These are phyloP conservation scores for Lachancea meyersii DNA, from an alignment of 805 yeast genomes.

Conservation along the genomic window DNA sequence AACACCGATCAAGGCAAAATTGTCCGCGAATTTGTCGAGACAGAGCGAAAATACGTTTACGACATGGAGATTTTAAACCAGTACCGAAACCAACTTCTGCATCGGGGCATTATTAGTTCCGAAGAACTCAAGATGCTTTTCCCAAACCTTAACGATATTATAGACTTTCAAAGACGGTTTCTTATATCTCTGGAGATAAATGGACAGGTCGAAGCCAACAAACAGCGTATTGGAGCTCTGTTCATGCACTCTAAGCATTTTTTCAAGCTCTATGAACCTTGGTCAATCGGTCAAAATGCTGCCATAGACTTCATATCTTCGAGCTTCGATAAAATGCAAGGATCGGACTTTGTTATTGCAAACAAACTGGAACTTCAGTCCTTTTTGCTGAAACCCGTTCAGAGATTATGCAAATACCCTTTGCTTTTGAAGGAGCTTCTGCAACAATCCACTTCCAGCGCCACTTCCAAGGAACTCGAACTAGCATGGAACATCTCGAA, in stretches of 20 bases:
- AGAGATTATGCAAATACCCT: slow-evolving; percentile 93
- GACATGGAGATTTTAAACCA: slow-evolving; percentile 71
- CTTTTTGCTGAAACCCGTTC: slow-evolving; percentile 88
- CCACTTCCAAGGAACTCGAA: slow-evolving; percentile 58
- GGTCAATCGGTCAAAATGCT: slow-evolving; percentile 85
- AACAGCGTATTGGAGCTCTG: slow-evolving; percentile 83
- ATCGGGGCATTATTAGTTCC: slow-evolving; percentile 60
- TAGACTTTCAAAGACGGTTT: slow-evolving; percentile 89
- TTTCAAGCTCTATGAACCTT: slow-evolving; percentile 85
- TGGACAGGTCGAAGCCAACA: slow-evolving; percentile 61
- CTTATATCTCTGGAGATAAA: slow-evolving; percentile 86
- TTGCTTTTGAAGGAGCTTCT: slow-evolving; percentile 68
- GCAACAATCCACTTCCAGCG: slow-evolving; percentile 50
- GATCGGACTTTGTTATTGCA: slow-evolving; percentile 59
- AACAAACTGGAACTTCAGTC: slow-evolving; percentile 87
- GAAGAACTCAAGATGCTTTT: slow-evolving; percentile 77
- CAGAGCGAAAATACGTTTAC: slow-evolving; percentile 89
- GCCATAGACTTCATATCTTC: slow-evolving; percentile 72
- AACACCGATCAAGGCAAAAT: slow-evolving; percentile 46
- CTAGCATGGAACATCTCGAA: slow-evolving; percentile 68
- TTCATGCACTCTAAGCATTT: slow-evolving; percentile 82
- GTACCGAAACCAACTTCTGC: slow-evolving; percentile 63
- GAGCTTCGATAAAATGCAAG: slow-evolving; percentile 42
- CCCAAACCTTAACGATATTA: slow-evolving; percentile 75
- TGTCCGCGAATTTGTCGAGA: slow-evolving; percentile 74